Evolutionary conservation across 2,329 filamentous ascomycete species (phyloP).

Genomic region (Chaetothyriales sp.): DNA sequence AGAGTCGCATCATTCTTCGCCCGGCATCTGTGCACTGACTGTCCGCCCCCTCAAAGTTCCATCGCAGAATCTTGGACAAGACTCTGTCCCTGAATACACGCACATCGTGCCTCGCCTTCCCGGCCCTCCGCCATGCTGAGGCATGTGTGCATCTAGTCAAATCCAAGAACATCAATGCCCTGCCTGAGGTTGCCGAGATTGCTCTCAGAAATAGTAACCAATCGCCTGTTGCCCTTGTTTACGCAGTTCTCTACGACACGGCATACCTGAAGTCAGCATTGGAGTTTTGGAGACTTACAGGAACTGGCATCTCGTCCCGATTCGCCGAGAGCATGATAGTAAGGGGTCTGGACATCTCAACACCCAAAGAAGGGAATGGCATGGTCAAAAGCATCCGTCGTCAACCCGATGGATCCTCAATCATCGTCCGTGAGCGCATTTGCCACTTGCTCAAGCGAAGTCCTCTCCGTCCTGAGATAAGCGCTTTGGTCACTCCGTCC

Average conservation of each 20-base stretch:
- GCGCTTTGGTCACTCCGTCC: conserved; percentile 8
- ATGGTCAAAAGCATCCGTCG: background rate
- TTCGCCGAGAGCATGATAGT: background rate
- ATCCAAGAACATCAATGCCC: background rate
- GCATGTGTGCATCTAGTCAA: background rate
- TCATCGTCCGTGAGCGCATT: conserved; percentile 1
- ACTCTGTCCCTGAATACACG: background rate
- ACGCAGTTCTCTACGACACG: background rate
- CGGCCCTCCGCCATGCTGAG: background rate
- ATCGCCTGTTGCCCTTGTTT: background rate
- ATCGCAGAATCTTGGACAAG: background rate
- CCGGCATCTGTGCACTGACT: background rate
- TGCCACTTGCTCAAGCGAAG: background rate
- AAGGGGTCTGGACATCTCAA: background rate
- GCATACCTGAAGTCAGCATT: background rate
- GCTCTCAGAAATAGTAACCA: background rate
- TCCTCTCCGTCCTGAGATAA: background rate
- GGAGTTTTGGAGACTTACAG: conserved; percentile 2
- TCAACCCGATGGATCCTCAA: background rate
- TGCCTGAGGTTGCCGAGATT: background rate
- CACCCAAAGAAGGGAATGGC: background rate
- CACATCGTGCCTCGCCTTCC: background rate
- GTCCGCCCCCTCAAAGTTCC: background rate
- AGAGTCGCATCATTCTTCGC: background rate
- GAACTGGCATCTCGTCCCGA: conserved; percentile 2